Evolutionary conservation across 768 basidiomycete genomes (phyloP).

Genomic region (Pleurotus cornucopiae): DNA sequence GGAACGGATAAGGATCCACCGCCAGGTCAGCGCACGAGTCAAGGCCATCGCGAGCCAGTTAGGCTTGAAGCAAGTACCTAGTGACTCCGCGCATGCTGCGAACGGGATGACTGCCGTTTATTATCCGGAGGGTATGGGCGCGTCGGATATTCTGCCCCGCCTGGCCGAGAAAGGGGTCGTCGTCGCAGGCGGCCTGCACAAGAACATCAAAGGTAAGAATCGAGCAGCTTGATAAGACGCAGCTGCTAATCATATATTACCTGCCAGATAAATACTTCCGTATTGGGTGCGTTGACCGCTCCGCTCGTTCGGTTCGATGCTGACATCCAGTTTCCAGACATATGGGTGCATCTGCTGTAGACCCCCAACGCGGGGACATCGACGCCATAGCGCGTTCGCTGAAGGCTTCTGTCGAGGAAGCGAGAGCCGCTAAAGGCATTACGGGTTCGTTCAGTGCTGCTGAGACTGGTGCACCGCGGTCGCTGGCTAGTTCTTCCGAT

Average conservation of each 20-base stretch:
- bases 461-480: neutral
- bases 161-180: constrained; percentile 65
- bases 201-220: constrained; percentile 57
- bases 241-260: too few species aligned
- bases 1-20: constrained; percentile 69
- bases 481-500: neutral
- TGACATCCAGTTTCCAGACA: constrained; percentile 42
- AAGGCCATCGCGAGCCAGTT: constrained; percentile 58
- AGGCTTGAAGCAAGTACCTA: constrained; percentile 66
- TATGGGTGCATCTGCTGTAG: constrained; percentile 78
- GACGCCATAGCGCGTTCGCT: constrained; percentile 58
- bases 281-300: constrained; percentile 47
- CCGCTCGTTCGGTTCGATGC: neutral
- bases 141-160: constrained; percentile 65
- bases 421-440: constrained; percentile 11
- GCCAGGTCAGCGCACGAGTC: constrained; percentile 56
- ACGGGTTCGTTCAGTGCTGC: neutral
- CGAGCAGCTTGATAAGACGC: neutral
- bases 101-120: constrained; percentile 91
- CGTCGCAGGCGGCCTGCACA: constrained; percentile 80
- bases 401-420: constrained; percentile 39
- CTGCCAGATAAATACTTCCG: constrained; percentile 71
- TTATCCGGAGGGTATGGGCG: constrained; percentile 67
- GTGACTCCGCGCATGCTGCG: constrained; percentile 52
- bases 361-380: constrained; percentile 62